phyloP scores from a whole-genome alignment of 805 yeast genomes.

The Yarrowia hollandica region DNA sequence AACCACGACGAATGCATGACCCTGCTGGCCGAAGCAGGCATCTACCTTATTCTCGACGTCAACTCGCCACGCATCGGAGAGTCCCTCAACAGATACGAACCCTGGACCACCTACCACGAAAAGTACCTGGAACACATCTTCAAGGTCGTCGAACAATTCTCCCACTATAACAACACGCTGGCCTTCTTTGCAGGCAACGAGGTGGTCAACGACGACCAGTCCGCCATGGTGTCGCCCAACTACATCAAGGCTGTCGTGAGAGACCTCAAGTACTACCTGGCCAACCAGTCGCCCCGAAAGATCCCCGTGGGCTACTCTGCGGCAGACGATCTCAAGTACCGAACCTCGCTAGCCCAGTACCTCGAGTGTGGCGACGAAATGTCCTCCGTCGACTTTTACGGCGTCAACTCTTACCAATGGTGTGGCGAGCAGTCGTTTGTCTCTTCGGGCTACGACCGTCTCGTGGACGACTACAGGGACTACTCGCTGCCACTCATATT shows the following conservation, averaged over 20 bases:
- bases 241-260: slow-evolving; percentile 94
- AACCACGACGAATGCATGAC: slow-evolving; percentile 81
- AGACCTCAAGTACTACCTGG: slow-evolving; percentile 78
- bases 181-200: slow-evolving; percentile 98
- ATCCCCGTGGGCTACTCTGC: slow-evolving; percentile 96
- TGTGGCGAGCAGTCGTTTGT: slow-evolving; percentile 76
- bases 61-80: slow-evolving; percentile 64
- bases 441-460: slow-evolving; percentile 69
- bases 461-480: slow-evolving; percentile 64
- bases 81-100: slow-evolving; percentile 73
- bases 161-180: slow-evolving; percentile 72
- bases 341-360: slow-evolving; percentile 73
- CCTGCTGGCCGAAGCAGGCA: slow-evolving; percentile 77
- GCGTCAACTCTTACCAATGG: slow-evolving; percentile 94
- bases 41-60: slow-evolving; percentile 86
- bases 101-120: slow-evolving; percentile 69
- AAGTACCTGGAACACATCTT: slow-evolving; percentile 86
- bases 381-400: slow-evolving; percentile 85
- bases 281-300: slow-evolving; percentile 53
- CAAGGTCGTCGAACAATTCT: slow-evolving; percentile 84
- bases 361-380: slow-evolving; percentile 77
- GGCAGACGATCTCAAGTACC: slow-evolving; percentile 75
- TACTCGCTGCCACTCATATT: slow-evolving; percentile 81
- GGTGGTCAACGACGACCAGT: slow-evolving; percentile 73
- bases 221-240: slow-evolving; percentile 75